Conservation (phyloP, 495 filamentous ascomycete genomes). For the Lophiotrema nucula region DNA sequence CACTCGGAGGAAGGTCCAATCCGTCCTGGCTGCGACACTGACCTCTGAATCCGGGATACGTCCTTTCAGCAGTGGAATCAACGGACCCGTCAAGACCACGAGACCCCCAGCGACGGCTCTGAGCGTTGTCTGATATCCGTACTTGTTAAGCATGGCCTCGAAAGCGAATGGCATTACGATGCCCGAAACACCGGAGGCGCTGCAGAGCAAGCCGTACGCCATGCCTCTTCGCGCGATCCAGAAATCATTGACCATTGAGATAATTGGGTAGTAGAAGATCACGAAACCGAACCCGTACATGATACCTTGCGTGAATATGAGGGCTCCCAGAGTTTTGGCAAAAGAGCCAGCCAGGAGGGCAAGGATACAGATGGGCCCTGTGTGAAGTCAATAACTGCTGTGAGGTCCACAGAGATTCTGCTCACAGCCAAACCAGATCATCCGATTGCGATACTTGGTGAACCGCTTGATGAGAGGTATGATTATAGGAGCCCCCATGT, state of each 20-base stretch:
- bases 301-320: constrained; percentile 33
- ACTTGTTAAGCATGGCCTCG: constrained; percentile 38
- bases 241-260: constrained; percentile 45
- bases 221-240: constrained; percentile 44
- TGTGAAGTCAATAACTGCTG: no score
- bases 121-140: constrained; percentile 43
- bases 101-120: constrained; percentile 23
- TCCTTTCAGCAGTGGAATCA: background rate
- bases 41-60: background rate
- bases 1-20: constrained; percentile 30
- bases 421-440: constrained; percentile 24
- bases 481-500: constrained; percentile 31
- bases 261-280: constrained; percentile 34
- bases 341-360: constrained; percentile 30
- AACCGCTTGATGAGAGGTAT: constrained; percentile 29
- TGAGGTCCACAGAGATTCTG: no score
- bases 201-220: constrained; percentile 46
- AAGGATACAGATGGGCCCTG: constrained; percentile 27
- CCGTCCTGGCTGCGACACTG: background rate
- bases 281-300: constrained; percentile 35
- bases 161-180: constrained; percentile 42
- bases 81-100: background rate
- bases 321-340: constrained; percentile 24
- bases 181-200: constrained; percentile 42
- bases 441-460: constrained; percentile 14